Conservation (phyloP, 1,284 basidiomycete species). For the Ganoderma meredithae region DNA sequence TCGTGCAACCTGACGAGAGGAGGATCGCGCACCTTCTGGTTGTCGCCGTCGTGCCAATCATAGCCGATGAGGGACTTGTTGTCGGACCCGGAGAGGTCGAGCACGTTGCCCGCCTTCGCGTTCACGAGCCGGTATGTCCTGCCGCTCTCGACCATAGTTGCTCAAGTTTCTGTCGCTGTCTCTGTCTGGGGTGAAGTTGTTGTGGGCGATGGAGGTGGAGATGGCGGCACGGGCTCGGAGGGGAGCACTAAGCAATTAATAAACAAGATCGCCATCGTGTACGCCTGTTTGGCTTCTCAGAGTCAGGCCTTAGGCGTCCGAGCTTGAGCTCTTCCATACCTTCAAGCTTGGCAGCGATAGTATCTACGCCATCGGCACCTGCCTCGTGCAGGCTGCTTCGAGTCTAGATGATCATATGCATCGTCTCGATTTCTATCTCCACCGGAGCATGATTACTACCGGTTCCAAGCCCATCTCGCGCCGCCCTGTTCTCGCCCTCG, state of each 20-base stretch:
- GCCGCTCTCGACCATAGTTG: background rate
- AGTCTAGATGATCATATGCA: too few species aligned
- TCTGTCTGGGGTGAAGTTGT: background rate
- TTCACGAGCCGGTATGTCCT: background rate
- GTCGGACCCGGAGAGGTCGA: slow-evolving; percentile 60
- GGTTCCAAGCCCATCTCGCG: too few species aligned
- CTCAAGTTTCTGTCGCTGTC: background rate
- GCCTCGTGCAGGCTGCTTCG: too few species aligned
- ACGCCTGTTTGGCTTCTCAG: background rate
- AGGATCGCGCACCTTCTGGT: slow-evolving; percentile 58
- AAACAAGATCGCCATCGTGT: background rate
- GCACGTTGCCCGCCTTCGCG: slow-evolving; percentile 6
- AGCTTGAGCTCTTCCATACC: background rate
- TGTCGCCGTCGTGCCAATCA: slow-evolving; percentile 48
- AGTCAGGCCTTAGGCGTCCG: background rate
- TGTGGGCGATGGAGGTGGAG: background rate
- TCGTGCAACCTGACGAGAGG: too few species aligned
- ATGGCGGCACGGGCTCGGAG: background rate
- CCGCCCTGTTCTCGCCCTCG: too few species aligned
- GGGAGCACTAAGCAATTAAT: background rate
- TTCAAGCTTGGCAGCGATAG: too few species aligned
- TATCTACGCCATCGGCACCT: too few species aligned
- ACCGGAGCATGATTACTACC: too few species aligned
- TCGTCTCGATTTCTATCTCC: too few species aligned
- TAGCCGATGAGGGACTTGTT: slow-evolving; percentile 58